Percentiles rank a stretch among this genome's conserved stretches.
phyloP scores from a whole-genome alignment of 768 basidiomycete species.

The Lentinula sp. region DNA sequence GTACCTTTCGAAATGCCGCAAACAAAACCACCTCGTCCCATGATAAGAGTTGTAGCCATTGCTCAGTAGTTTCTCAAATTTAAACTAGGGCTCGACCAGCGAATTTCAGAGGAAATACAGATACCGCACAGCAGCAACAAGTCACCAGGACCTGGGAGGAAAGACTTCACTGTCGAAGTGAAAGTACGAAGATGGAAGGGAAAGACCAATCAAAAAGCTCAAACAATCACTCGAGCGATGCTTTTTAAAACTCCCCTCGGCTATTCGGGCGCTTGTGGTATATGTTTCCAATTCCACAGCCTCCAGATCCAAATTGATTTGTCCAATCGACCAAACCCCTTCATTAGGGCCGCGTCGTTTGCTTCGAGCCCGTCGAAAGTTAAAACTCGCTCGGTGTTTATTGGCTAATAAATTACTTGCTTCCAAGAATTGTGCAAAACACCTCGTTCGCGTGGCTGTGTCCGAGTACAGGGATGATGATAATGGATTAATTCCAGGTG shows the following conservation, averaged over 20 bases:
- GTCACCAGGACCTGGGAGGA: slow-evolving; percentile 2
- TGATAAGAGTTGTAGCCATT: not conserved
- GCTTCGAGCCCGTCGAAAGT: too few species aligned
- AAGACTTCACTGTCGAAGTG: slow-evolving; percentile 3
- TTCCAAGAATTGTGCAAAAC: too few species aligned
- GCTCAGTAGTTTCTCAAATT: not conserved
- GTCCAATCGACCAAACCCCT: too few species aligned
- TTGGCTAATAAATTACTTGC: too few species aligned
- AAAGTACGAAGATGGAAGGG: not conserved
- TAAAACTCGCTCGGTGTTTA: too few species aligned
- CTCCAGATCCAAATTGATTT: not conserved
- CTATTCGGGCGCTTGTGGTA: not conserved
- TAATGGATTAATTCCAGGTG: too few species aligned
- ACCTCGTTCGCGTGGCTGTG: too few species aligned
- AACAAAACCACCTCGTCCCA: not conserved
- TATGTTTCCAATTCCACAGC: not conserved
- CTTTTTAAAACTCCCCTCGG: not conserved
- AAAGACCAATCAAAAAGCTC: not conserved
- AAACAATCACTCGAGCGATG: not conserved
- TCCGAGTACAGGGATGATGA: too few species aligned
- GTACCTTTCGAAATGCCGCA: not conserved
- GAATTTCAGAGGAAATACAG: not conserved
- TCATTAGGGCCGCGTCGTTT: too few species aligned
- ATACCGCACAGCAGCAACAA: slow-evolving; percentile 3
- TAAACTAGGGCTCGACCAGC: slow-evolving; percentile 3